Evolutionary conservation across 805 yeast species (phyloP), one percentile per base, ranked within the genome.

Genomic region (Sungouiozyma ichnusensis): DNA sequence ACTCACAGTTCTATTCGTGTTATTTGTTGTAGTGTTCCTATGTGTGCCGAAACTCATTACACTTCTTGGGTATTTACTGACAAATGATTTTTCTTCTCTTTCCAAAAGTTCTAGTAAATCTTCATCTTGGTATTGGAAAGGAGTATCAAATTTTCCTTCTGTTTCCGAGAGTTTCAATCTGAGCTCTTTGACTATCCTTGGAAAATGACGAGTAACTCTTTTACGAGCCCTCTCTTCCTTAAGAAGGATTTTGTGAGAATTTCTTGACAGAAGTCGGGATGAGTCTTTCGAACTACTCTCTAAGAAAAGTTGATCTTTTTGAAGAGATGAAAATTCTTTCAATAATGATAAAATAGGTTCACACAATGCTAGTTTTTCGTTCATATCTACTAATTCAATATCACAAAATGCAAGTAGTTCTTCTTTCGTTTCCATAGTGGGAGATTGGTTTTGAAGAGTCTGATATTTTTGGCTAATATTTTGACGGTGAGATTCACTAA

Each of bases 171-270:
- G 51, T 39, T 72, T 72, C 1, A 47, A 35, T 45, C 71, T 73
- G 38, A 90, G 60, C 1, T 68, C 73, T 3, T 65, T 60, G 8
- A 85, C 62, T 0, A 82, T 67, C 32, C 68, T 66, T 0, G 97
- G 97, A 49, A 85, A 65, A 49, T 74, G 73, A 53, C 77, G 76
- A n/a, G 74, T 63, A 6, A 88, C 68, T 41, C 73, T 72, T 50
- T 81, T 81, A 42, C 97, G 67, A 33, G 78, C 67, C 53, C 72
- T 80, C 56, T 87, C 96, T 57, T 90, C 98, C 44, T 81, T 74
- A 44, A 83, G 68, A 44, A 90, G 65, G 18, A 88, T 80, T 46
- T 79, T 80, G 48, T 90, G 88, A 2, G 87, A 81, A 51, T 82
- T 79, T 53, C 84, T 76, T 47, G 81, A 76, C 37, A 82, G 60